Conservation (phyloP, 371 early-diverging fungal genomes). For the Apophysomyces variabilis region DNA sequence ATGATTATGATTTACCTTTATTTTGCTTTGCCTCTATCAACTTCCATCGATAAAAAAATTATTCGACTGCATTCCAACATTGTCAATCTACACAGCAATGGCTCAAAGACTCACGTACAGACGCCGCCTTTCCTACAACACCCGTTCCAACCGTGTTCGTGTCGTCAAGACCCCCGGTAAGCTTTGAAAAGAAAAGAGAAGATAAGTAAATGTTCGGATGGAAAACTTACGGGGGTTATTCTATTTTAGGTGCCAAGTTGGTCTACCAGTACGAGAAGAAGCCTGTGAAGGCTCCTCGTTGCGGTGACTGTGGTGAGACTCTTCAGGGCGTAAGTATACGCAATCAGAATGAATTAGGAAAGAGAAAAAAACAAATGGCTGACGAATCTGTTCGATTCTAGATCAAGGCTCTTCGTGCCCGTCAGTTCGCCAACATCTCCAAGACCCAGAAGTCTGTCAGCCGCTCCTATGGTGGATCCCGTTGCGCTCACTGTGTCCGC, state of each 20-base stretch:
- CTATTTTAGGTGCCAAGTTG: slow-evolving; percentile 81
- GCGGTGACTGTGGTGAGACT: slow-evolving; percentile 96
- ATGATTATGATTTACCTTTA: background rate
- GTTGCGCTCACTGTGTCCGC: slow-evolving; percentile 94
- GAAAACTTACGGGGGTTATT: slow-evolving; percentile 4
- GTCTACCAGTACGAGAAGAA: slow-evolving; percentile 93
- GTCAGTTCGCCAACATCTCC: slow-evolving; percentile 87
- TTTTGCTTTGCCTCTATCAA: background rate
- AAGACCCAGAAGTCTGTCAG: slow-evolving; percentile 93
- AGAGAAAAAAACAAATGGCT: background rate
- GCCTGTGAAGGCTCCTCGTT: slow-evolving; percentile 90
- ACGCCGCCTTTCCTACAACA: slow-evolving; percentile 98
- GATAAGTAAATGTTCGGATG: background rate
- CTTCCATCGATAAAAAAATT: background rate
- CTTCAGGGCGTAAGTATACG: slow-evolving; percentile 83
- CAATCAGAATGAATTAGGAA: no score
- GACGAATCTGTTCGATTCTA: slow-evolving; percentile 24
- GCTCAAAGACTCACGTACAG: slow-evolving; percentile 97
- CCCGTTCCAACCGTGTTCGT: slow-evolving; percentile 95
- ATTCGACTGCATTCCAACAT: background rate
- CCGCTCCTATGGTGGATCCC: slow-evolving; percentile 97
- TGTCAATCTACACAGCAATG: slow-evolving; percentile 43
- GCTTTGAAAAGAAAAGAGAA: background rate
- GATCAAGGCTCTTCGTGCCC: slow-evolving; percentile 93
- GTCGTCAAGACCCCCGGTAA: slow-evolving; percentile 97